Evolutionary conservation across 768 basidiomycete genomes (phyloP), one percentile per base, ranked within the genome.

Genomic region (Boletus rubescentipes): DNA sequence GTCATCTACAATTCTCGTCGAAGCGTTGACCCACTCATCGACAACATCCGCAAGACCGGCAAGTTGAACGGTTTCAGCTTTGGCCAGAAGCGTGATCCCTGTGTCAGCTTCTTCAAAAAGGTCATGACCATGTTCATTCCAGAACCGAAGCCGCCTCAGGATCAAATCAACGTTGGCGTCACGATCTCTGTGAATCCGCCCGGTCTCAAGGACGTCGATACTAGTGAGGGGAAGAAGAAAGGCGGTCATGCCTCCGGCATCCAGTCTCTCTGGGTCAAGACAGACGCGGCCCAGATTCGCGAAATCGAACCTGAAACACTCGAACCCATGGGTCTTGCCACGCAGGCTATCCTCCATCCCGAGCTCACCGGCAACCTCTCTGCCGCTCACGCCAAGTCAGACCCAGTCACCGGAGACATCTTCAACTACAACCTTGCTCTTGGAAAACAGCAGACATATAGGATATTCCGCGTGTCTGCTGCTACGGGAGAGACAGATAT

Each of bases 361-460:
- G 62, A 67, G 14, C 71, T 76, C 15, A 64, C 61, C 1, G 75
- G 75, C 5, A 50, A 4, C 6, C 35, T 75, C 16, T 68, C 71
- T 34, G 73, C 67, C 8, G 71, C 75, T 11, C 75, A 77, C 42
- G 64, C 72, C 36, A 74, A 73, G 47, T 66, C 64, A n/a, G 75
- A 75, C 42, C 62, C 65, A 6, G 52, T 63, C 37, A 72, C 68
- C 0, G 68, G 71, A 21, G 75, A 74, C 16, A 36, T 74, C 29
- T 74, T 63, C 54, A 76, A 76, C 57, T 76, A 67, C 53, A 65
- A 67, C 37, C 58, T 65, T 29, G 30, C 67, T 15, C 51, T 76
- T n/a, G 72, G 72, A 7, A 46, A 49, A 32, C 53, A 47, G 9
- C 56, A 61, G 23, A 58, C 46, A 4, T 76, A 75, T 49, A 70